A percentile compares a stretch with the other conserved stretches of the same genome.
Evolutionary conservation across 2,329 filamentous ascomycete species (phyloP).

Genomic region (Diaporthe longicolla): DNA sequence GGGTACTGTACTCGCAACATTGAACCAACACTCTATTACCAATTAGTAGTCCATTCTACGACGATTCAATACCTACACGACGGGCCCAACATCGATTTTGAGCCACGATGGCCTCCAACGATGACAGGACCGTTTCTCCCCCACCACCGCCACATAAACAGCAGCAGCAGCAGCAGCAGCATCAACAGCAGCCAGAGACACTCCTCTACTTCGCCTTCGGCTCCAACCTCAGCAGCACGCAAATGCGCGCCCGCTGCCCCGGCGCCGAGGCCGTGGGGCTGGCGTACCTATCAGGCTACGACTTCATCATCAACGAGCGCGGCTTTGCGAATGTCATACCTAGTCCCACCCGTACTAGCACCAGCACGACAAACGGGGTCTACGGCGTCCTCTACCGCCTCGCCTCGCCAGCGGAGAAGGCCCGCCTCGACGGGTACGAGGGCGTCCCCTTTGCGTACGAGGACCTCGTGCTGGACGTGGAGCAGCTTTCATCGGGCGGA

Average conservation of each 20-base stretch:
- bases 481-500: slow-evolving; percentile 49
- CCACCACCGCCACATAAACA: no score
- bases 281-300: slow-evolving; percentile 55
- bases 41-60: background rate
- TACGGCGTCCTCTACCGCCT: slow-evolving; percentile 71
- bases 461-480: slow-evolving; percentile 62
- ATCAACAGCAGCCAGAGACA: background rate
- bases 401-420: slow-evolving; percentile 61
- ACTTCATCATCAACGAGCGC: slow-evolving; percentile 63
- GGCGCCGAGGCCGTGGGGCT: slow-evolving; percentile 56
- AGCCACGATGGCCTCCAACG: background rate
- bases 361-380: slow-evolving; percentile 53
- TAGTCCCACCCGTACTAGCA: background rate
- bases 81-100: no score
- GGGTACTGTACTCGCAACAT: no score
- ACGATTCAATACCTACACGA: background rate
- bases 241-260: slow-evolving; percentile 62
- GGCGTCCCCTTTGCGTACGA: slow-evolving; percentile 74
- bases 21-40: no score
- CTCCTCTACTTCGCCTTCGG: slow-evolving; percentile 62
- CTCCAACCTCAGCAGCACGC: slow-evolving; percentile 60
- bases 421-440: slow-evolving; percentile 67
- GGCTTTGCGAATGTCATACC: slow-evolving; percentile 60
- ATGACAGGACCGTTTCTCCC: background rate
- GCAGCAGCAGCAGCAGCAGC: no score